phyloP scores from a whole-genome alignment of 108 stramenopile species.

The Schizochytrium sp. region DNA sequence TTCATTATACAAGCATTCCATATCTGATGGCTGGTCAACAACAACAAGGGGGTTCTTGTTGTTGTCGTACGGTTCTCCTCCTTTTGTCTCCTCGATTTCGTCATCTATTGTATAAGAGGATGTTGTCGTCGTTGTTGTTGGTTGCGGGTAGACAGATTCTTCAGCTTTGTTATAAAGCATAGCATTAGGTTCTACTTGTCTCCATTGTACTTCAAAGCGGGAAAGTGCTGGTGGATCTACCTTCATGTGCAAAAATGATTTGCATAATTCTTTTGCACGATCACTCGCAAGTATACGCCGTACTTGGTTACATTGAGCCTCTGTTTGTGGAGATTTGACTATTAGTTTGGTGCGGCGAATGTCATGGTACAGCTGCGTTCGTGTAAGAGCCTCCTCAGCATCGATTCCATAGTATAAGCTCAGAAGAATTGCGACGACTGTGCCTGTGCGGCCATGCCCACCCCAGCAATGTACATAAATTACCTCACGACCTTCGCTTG shows the following conservation, averaged over 20 bases:
- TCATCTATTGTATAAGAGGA: too few species aligned
- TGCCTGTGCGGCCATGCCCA: slow-evolving; percentile 78
- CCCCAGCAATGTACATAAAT: slow-evolving; percentile 78
- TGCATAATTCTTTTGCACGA: not conserved
- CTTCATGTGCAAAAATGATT: not conserved
- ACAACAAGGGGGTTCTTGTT: too few species aligned
- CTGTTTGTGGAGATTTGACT: slow-evolving; percentile 77
- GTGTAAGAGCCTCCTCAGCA: slow-evolving; percentile 68
- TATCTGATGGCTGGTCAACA: too few species aligned
- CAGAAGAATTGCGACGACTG: slow-evolving; percentile 76
- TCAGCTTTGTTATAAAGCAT: too few species aligned
- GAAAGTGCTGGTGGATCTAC: not conserved
- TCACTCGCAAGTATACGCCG: slow-evolving; percentile 28
- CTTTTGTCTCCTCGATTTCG: too few species aligned
- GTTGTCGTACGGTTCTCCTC: too few species aligned
- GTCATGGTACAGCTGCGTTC: slow-evolving; percentile 77
- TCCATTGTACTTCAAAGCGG: slow-evolving; percentile 7
- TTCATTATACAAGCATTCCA: too few species aligned
- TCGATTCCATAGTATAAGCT: slow-evolving; percentile 72
- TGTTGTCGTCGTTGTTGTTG: too few species aligned
- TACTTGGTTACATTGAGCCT: slow-evolving; percentile 75
- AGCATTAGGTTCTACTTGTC: not conserved
- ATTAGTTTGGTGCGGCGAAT: slow-evolving; percentile 70
- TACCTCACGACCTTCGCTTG: slow-evolving; percentile 65
- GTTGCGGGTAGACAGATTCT: too few species aligned